Conservation (phyloP, 225 moss, liverwort and hornwort genomes). For the Neckera pumila region DNA sequence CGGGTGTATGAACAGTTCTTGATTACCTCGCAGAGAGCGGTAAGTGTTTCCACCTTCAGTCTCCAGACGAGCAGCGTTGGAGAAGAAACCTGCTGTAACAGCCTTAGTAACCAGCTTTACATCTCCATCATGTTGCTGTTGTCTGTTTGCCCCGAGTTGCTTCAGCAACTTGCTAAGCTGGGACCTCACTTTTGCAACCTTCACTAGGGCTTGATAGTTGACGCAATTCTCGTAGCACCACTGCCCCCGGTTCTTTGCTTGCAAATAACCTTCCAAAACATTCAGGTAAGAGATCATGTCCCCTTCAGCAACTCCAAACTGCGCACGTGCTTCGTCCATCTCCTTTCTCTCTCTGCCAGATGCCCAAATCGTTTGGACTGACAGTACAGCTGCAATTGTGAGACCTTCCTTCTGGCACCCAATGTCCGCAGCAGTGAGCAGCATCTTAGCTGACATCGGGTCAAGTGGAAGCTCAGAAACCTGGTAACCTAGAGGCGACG, state of each 20-base stretch:
- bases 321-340: constrained; percentile 79
- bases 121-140: constrained; percentile 52
- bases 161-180: constrained; percentile 66
- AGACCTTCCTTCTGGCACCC: constrained; percentile 79
- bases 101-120: constrained; percentile 59
- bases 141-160: constrained; percentile 39
- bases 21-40: constrained; percentile 62
- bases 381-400: constrained; percentile 71
- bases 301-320: constrained; percentile 85
- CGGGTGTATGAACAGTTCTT: constrained; percentile 76
- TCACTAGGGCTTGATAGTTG: constrained; percentile 82
- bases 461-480: constrained; percentile 92
- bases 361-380: constrained; percentile 96
- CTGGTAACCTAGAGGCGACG: constrained; percentile 77
- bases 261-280: constrained; percentile 62
- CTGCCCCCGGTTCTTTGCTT: constrained; percentile 56
- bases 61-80: constrained; percentile 75
- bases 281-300: constrained; percentile 83
- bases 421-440: constrained; percentile 53
- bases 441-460: constrained; percentile 83
- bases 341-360: constrained; percentile 73
- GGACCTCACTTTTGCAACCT: constrained; percentile 58
- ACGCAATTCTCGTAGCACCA: constrained; percentile 95
- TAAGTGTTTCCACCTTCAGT: constrained; percentile 70
- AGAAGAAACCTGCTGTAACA: constrained; percentile 68